A percentile compares a stretch with the other conserved stretches of the same genome.
Conservation (phyloP, 805 yeast genomes). For the Wickerhamiella spandovensis region DNA sequence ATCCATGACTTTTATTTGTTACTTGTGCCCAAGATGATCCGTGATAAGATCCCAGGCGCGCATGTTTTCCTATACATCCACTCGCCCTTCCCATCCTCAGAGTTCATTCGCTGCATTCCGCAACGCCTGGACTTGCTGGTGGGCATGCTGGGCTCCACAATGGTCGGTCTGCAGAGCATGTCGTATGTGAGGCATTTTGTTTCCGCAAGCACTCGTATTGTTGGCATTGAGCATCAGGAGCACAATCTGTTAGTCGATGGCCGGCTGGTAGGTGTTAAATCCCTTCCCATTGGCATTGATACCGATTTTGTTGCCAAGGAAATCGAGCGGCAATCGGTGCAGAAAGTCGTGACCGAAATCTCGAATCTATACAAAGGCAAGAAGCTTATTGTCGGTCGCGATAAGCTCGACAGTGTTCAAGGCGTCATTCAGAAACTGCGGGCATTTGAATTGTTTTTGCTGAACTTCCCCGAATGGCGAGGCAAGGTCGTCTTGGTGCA, state of each 20-base stretch:
- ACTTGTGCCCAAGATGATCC: slow-evolving; percentile 66
- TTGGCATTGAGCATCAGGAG: slow-evolving; percentile 54
- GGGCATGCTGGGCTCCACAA: slow-evolving; percentile 84
- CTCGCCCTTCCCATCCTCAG: slow-evolving; percentile 90
- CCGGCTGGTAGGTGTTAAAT: slow-evolving; percentile 53
- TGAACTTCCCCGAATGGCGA: slow-evolving; percentile 87
- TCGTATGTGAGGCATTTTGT: slow-evolving; percentile 85
- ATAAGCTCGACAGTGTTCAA: slow-evolving; percentile 77
- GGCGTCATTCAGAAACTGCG: slow-evolving; percentile 89
- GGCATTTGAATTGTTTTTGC: slow-evolving; percentile 79
- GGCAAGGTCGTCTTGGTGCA: slow-evolving; percentile 79
- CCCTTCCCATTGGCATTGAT: slow-evolving; percentile 86
- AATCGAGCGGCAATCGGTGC: slow-evolving; percentile 31
- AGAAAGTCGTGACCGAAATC: slow-evolving; percentile 49
- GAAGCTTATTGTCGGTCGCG: slow-evolving; percentile 85
- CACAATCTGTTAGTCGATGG: slow-evolving; percentile 58
- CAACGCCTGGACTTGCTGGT: slow-evolving; percentile 71
- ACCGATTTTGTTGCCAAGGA: slow-evolving; percentile 53
- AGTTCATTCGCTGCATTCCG: slow-evolving; percentile 80
- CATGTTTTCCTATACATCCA: slow-evolving; percentile 70
- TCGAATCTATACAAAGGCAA: slow-evolving; percentile 30
- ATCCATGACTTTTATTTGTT: slow-evolving; percentile 81
- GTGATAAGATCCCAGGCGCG: slow-evolving; percentile 64
- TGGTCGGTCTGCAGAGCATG: slow-evolving; percentile 73
- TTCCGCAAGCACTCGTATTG: slow-evolving; percentile 73